Evolutionary conservation across 164 flowering plant species (phyloP).

Genomic region (Houttuynia cordata): DNA sequence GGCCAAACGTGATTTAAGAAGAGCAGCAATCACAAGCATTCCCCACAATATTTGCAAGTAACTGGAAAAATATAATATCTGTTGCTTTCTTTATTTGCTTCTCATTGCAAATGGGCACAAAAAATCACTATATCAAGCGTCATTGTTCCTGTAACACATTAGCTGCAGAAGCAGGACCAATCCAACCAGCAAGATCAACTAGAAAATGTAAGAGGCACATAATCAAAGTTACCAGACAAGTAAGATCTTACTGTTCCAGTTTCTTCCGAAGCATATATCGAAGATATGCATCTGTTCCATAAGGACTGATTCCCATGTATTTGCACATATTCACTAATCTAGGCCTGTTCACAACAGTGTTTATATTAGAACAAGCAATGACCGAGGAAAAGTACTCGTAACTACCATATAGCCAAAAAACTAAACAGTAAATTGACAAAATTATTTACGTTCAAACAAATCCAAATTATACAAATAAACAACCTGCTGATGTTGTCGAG

Average conservation of each 20-base stretch:
- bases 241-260: conserved; percentile 45
- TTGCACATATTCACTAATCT: conserved; percentile 90
- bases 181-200: background rate
- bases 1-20: no score
- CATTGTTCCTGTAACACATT: no score
- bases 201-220: background rate
- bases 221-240: background rate
- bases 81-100: background rate
- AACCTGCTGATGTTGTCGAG: conserved; percentile 97
- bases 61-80: no score
- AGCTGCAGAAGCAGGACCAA: no score
- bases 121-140: no score
- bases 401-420: background rate
- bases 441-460: background rate
- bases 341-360: conserved; percentile 44
- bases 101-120: background rate
- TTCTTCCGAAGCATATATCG: conserved; percentile 78
- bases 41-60: background rate
- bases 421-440: background rate
- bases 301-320: conserved; percentile 86
- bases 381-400: background rate
- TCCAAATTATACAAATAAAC: background rate
- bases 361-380: background rate
- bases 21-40: background rate
- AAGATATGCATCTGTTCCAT: conserved; percentile 78